A percentile compares a stretch with the other conserved stretches of the same genome.
Evolutionary conservation across 345 rosid species (phyloP).

Genomic region (Pistacia vera): DNA sequence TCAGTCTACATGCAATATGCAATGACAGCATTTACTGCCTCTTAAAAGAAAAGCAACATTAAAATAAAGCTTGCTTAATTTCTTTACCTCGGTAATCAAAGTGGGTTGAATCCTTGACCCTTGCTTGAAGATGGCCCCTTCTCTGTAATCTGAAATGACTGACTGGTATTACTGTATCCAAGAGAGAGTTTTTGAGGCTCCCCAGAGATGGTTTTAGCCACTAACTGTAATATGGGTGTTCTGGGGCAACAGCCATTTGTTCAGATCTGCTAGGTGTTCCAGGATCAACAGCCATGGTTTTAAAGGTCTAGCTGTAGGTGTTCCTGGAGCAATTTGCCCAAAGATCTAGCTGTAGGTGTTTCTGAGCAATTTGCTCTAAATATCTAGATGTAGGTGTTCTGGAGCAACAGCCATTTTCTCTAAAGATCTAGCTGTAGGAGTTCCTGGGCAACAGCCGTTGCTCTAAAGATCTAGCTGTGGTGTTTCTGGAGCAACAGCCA

Average conservation of each 20-base stretch:
- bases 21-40: not conserved
- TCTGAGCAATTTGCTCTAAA: not conserved
- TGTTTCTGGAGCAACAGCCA: slow-evolving; percentile 29
- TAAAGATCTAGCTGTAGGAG: not conserved
- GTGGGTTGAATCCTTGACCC: slow-evolving; percentile 43
- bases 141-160: slow-evolving; percentile 23
- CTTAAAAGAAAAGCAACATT: not conserved
- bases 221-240: slow-evolving; percentile 55
- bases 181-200: slow-evolving; percentile 28
- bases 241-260: slow-evolving; percentile 56
- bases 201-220: slow-evolving; percentile 43
- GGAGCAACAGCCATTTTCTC: slow-evolving; percentile 3
- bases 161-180: slow-evolving; percentile 26
- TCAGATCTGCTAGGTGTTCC: slow-evolving; percentile 17
- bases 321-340: not conserved
- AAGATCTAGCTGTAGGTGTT: not conserved
- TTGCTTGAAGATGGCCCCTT: slow-evolving; percentile 22
- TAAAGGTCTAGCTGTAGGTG: slow-evolving; percentile 1
- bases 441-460: not conserved
- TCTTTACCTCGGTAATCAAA: slow-evolving; percentile 48
- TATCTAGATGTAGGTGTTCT: not conserved
- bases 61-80: slow-evolving; percentile 27
- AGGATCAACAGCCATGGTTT: slow-evolving; percentile 16
- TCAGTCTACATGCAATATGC: not conserved
- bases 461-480: not conserved